Base-by-base conservation (phyloP, 495 filamentous ascomycete genomes). In the Podospora comata region DNA sequence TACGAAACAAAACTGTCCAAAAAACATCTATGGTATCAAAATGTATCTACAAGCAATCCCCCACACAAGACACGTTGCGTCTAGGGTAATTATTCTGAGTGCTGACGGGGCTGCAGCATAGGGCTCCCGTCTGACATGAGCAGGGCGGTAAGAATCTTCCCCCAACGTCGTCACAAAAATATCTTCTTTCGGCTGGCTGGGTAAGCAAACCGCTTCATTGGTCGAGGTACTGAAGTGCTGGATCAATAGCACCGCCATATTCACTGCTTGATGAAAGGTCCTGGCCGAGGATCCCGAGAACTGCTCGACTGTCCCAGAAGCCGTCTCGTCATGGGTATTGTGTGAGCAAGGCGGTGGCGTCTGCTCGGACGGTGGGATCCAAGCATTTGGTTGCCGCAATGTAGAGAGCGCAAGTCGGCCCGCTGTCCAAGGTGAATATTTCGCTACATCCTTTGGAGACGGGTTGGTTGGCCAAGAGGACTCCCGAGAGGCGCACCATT, bases 391-490 rank as follows among this genome's bases (percentile, higher is more conserved):
- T 68, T 6, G 72, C 68, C 9, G 64, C 67, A 39, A 71, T 34
- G 54, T 70, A 72, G 11, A 76, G 56, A 2, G 68, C 65, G 60
- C 71, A 61, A 3, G 66, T 68, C 5, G 67, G 74, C 3, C 74
- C 72, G 34, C 70, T 72, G 56, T 74, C 74, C 66, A 73, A 67
- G 1, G 74, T 73, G 61, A 76, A 73, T 1, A 64, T 27, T 44
- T 70, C 67, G 6, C 60, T 56, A 53, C 65, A 39, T 64, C 44
- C 66, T 58, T 2, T 56, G 19, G 32, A 48, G 9, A 48, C 39
- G 15, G 60, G 68, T 64, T 71, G 70, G 20, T 68, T 67, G 3
- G 53, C 9, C 23, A 76, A 56, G 6, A 76, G 23, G 44, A 70
- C 67, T 7, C 44, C 53, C 4, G 26, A 32, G 16, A 76, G 71